These are phyloP conservation scores for Erythrophleum ivorense DNA, from an alignment of 331 rosid species.

Conservation along the genomic window DNA sequence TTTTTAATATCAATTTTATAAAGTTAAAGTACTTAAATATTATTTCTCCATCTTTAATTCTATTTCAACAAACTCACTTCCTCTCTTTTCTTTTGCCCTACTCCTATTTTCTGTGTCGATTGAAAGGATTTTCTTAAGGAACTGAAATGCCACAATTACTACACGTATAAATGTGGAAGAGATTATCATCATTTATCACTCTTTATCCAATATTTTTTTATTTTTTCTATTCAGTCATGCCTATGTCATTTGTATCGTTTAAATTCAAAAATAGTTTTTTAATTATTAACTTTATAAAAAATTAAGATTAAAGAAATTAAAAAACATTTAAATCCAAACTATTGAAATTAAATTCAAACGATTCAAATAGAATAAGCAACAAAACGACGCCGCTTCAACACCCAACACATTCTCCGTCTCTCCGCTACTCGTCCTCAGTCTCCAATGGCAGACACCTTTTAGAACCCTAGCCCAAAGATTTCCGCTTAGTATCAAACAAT, in stretches of 20 bases:
- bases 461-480: slow-evolving; percentile 45
- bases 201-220: no score
- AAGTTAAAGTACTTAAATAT: no score
- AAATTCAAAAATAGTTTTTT: no score
- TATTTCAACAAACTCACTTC: no score
- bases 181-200: slow-evolving; percentile 65
- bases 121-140: background rate
- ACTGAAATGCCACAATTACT: background rate
- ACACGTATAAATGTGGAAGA: slow-evolving; percentile 54
- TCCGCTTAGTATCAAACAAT: slow-evolving; percentile 42
- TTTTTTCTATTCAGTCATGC: no score
- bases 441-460: slow-evolving; percentile 39
- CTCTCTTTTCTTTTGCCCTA: no score
- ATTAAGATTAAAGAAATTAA: no score
- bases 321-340: no score
- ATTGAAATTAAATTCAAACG: no score
- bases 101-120: background rate
- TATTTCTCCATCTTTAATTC: background rate
- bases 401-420: slow-evolving; percentile 44
- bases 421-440: slow-evolving; percentile 37
- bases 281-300: no score
- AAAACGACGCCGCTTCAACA: slow-evolving; percentile 35
- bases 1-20: no score
- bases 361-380: slow-evolving; percentile 36
- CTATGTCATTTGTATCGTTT: no score